phyloP scores from a whole-genome alignment of 2,329 filamentous ascomycete species.

The Xylaria sp. region DNA sequence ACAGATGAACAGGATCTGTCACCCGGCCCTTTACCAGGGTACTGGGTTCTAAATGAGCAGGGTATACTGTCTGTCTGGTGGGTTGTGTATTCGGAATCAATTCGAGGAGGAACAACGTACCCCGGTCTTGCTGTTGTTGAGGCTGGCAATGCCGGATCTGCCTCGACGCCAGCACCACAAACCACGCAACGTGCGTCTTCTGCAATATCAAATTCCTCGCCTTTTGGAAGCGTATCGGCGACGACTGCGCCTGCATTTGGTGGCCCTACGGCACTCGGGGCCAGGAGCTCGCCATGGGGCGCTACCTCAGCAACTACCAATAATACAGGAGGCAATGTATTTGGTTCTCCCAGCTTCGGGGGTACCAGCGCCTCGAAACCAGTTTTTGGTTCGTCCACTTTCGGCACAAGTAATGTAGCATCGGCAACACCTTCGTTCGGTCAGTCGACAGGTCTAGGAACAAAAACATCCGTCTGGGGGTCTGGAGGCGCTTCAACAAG shows the following conservation, averaged over 20 bases:
- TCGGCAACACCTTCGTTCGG: slow-evolving; percentile 60
- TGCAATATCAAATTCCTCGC: slow-evolving; percentile 44
- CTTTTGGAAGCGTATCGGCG: slow-evolving; percentile 55
- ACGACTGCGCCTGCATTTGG: slow-evolving; percentile 58
- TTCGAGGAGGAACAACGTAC: slow-evolving; percentile 78
- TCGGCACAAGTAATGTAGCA: slow-evolving; percentile 41
- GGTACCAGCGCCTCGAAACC: slow-evolving; percentile 53
- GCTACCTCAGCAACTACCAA: slow-evolving; percentile 48
- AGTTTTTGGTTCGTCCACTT: slow-evolving; percentile 54
- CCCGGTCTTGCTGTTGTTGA: slow-evolving; percentile 70
- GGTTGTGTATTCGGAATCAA: slow-evolving; percentile 88
- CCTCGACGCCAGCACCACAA: slow-evolving; percentile 48
- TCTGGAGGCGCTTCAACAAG: slow-evolving; percentile 50
- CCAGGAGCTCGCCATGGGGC: slow-evolving; percentile 64
- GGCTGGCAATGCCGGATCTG: slow-evolving; percentile 47
- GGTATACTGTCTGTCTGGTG: slow-evolving; percentile 89
- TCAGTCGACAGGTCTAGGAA: slow-evolving; percentile 59
- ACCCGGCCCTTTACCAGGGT: slow-evolving; percentile 79
- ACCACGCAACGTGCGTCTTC: slow-evolving; percentile 47
- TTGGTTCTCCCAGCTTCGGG: slow-evolving; percentile 60
- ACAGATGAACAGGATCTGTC: slow-evolving; percentile 83
- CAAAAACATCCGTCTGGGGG: slow-evolving; percentile 66
- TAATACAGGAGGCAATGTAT: slow-evolving; percentile 44
- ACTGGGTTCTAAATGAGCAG: slow-evolving; percentile 89
- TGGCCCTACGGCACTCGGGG: slow-evolving; percentile 59